Evolutionary conservation across 345 rosid genomes (phyloP).

Genomic region (Eucalyptus brandiana): DNA sequence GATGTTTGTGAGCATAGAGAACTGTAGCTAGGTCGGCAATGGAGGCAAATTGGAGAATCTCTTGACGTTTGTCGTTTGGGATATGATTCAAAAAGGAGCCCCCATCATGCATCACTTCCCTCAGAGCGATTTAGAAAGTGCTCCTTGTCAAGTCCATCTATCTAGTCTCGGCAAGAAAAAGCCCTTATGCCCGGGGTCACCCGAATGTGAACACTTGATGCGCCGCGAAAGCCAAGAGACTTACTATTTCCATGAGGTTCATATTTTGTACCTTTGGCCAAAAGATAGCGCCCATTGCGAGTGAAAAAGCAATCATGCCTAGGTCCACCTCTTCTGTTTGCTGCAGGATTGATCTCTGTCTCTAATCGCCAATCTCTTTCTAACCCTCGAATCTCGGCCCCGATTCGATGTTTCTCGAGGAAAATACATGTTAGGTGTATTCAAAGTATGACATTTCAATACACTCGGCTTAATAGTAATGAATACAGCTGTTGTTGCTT

Average conservation of each 20-base stretch:
- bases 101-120: background rate
- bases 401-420: background rate
- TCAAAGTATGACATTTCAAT: background rate
- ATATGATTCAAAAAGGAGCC: background rate
- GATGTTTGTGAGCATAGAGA: background rate
- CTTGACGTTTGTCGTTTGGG: background rate
- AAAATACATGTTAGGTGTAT: background rate
- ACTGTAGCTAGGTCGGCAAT: background rate
- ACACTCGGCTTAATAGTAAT: rapidly evolving
- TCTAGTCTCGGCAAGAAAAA: background rate
- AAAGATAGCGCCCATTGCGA: background rate
- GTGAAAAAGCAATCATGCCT: background rate
- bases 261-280: background rate
- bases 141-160: background rate
- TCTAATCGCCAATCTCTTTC: background rate
- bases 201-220: background rate
- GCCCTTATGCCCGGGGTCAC: background rate
- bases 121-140: background rate
- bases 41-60: background rate
- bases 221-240: background rate
- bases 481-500: background rate
- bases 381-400: background rate
- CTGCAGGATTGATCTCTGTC: background rate
- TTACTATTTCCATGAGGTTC: background rate
- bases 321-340: background rate